Base-by-base conservation (phyloP, 345 rosid species). In the Murraya paniculata region DNA sequence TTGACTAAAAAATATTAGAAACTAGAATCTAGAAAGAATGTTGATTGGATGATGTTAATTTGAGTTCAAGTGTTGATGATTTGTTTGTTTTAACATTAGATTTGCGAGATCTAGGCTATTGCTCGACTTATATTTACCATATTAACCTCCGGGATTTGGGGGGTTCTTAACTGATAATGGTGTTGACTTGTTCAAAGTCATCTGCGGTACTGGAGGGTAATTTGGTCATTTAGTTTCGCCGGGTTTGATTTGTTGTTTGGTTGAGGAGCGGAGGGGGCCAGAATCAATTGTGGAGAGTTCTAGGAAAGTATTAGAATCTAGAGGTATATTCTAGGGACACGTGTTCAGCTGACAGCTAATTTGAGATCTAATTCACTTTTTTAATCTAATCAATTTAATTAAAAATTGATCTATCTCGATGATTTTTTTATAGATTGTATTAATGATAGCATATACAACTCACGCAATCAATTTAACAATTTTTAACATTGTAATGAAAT, bases 11-110 rank as follows among this genome's bases (percentile, higher is more conserved):
- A 4, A 21, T 13, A 45, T 45, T 45, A 45, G 50, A 45, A 45
- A 45, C 50, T 45, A 3, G 50, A 45, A 45, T 24, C 18, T 61
- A 61, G 5, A 27, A 18, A 39, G 77, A 64, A 71, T 48, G 82
- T n/a, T 68, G 61, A 58, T 50, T 3, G 25, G 55, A 6, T 62
- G 21, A 22, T 31, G 66, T 73, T 79, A n/a, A 75, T 66, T 73
- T 28, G 9, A 61, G 68, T 78, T 64, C 21, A 21, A 21, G 27
- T 45, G 55, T 64, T 36, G 5, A 21, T 60, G 55, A 58, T 78
- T 64, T 27, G 35, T 33, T 18, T 36, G 2, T 45, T 45, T 41
- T 45, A 45, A 19, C 25, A 24, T 24, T n/a, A 25, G 64, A 61
- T 50, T 60, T 71, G 45, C 30, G 28, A 41, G 69, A 70, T 71